Evolutionary conservation across 2,329 filamentous ascomycete genomes (phyloP).

Genomic region (Phyllosticta ampelicida): DNA sequence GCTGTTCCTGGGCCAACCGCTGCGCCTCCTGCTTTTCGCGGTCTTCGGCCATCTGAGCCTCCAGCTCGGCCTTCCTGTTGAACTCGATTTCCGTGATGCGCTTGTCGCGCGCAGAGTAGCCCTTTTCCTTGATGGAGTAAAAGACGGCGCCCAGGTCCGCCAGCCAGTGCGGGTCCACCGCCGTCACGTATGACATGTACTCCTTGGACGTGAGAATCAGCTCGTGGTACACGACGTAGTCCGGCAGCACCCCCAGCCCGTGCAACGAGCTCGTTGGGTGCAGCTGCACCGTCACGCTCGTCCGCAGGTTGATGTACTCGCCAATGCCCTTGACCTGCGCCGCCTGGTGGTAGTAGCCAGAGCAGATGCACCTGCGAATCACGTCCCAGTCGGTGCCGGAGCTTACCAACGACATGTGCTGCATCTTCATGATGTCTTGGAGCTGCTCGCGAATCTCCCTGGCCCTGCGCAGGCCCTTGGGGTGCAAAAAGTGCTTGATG

Average conservation of each 20-base stretch:
- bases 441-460: constrained; percentile 94
- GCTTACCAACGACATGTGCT: constrained; percentile 77
- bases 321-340: constrained; percentile 92
- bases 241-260: constrained; percentile 82
- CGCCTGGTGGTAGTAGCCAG: constrained; percentile 95
- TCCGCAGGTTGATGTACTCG: constrained; percentile 94
- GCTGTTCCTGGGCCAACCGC: constrained; percentile 29
- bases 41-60: constrained; percentile 82
- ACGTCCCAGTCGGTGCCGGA: constrained; percentile 97
- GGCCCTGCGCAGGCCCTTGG: constrained; percentile 83
- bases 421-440: constrained; percentile 84
- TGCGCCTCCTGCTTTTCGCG: constrained; percentile 54
- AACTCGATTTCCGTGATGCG: constrained; percentile 84
- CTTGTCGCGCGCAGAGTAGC: constrained; percentile 78
- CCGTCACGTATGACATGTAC: constrained; percentile 95
- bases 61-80: constrained; percentile 85
- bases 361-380: constrained; percentile 92
- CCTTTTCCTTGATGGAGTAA: constrained; percentile 95
- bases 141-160: constrained; percentile 95
- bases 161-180: constrained; percentile 94
- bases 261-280: constrained; percentile 92
- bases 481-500: constrained; percentile 81
- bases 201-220: constrained; percentile 93
- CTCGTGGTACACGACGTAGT: constrained; percentile 97
- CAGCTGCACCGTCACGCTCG: constrained; percentile 84